Percentiles rank a stretch among this genome's conserved stretches.
Evolutionary conservation across 768 basidiomycete genomes (phyloP).

Genomic region (Podaxis sp.): DNA sequence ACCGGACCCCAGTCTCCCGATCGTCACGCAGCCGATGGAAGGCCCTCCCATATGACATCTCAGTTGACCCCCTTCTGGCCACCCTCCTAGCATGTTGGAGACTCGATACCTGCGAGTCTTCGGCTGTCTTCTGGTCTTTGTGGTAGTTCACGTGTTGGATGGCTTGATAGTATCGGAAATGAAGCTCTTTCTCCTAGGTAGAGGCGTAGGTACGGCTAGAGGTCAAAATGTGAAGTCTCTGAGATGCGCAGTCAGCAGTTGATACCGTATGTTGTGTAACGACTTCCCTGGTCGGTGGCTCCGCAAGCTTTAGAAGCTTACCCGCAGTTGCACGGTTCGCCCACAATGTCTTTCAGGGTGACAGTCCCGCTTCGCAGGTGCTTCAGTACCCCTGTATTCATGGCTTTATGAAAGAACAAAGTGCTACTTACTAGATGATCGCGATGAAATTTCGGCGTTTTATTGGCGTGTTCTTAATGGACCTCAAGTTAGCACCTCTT

Average conservation of each 20-base stretch:
- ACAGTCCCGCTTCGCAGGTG: not conserved
- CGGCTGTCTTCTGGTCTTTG: not conserved
- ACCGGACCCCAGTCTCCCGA: slow-evolving; percentile 4
- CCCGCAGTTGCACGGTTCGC: not conserved
- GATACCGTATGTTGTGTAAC: not conserved
- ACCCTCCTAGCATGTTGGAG: not conserved
- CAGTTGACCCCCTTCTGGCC: not conserved
- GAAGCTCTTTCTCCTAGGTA: not conserved
- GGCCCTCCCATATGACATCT: not conserved
- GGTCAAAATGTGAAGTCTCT: not conserved
- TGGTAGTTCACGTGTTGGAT: not conserved
- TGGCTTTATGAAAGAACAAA: not conserved
- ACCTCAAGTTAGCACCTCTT: not conserved
- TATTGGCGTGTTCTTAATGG: slow-evolving; percentile 1
- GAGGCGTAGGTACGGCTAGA: not conserved
- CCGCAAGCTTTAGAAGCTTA: not conserved
- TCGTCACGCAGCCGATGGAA: not conserved
- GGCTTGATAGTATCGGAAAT: not conserved
- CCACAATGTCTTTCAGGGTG: not conserved
- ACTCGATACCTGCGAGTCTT: not conserved
- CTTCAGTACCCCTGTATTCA: not conserved
- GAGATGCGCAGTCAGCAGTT: not conserved
- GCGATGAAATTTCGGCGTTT: slow-evolving; percentile 2
- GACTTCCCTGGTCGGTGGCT: not conserved
- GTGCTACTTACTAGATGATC: not conserved